Evolutionary conservation across 345 rosid genomes (phyloP).

Genomic region (Arabidopsis suecica): DNA sequence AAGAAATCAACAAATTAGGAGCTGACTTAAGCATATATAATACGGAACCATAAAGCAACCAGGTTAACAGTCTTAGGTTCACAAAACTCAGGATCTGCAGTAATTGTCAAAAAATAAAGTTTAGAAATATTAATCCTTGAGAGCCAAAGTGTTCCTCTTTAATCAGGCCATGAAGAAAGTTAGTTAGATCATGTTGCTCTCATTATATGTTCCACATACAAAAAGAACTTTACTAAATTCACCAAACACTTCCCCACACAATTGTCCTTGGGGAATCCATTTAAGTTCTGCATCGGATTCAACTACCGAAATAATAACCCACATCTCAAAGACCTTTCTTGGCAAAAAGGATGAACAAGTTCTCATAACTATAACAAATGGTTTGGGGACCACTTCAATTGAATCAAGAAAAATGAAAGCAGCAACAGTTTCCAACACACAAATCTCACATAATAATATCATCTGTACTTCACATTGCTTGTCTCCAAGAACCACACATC

Average conservation of each 20-base stretch:
- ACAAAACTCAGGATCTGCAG: neutral
- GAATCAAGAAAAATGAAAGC: slow-evolving; percentile 37
- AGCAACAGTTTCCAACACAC: slow-evolving; percentile 39
- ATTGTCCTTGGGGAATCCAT: slow-evolving; percentile 32
- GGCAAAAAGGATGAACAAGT: slow-evolving; percentile 37
- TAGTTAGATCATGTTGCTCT: neutral
- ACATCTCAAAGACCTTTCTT: slow-evolving; percentile 42
- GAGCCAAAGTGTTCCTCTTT: slow-evolving; percentile 13
- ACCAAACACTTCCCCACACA: slow-evolving; percentile 33
- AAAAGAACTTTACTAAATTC: slow-evolving; percentile 23
- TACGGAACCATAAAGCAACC: neutral
- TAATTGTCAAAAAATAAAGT: neutral
- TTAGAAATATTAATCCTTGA: slow-evolving; percentile 1
- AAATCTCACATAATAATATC: slow-evolving; percentile 28
- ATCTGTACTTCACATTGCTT: slow-evolving; percentile 28
- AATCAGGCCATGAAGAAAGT: slow-evolving; percentile 14
- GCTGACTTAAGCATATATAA: slow-evolving; percentile 13
- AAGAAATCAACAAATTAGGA: neutral
- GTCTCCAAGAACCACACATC: slow-evolving; percentile 36
- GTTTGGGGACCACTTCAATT: slow-evolving; percentile 44
- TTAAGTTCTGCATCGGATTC: slow-evolving; percentile 32
- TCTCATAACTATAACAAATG: slow-evolving; percentile 20
- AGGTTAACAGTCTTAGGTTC: neutral
- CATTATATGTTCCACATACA: slow-evolving; percentile 22
- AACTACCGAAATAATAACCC: slow-evolving; percentile 35